Evolutionary conservation across 805 yeast genomes (phyloP), one percentile per base, ranked within the genome.

Genomic region (Starmerella floricola): DNA sequence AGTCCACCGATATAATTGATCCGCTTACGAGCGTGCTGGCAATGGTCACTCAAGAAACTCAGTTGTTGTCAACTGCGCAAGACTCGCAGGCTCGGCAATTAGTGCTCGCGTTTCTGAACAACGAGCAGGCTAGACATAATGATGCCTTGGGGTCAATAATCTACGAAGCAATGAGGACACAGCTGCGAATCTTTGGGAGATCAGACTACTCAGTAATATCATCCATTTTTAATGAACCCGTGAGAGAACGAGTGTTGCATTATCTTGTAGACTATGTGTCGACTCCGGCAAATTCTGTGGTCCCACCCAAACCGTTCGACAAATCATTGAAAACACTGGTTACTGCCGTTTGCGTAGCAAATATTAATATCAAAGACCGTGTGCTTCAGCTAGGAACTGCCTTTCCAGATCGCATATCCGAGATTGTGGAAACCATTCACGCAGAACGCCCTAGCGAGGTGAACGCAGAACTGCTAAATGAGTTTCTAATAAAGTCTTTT

Each of bases 41-140:
- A 4, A 15, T 23, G 5, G 19, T 48, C 2, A 6, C 44, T 4
- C 6, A 8, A 4, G 8, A 43, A 1, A 6, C 19, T 4, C 38
- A 31, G 3, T 24, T 44, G 15, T 23, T 46, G 21, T 20, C 30
- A 2, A 33, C 29, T 23, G 36, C 44, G 3, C n/a, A 39, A 3
- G 49, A 47, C 16, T 2, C 29, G 6, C 52, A 50, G 19, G 38
- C 45, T 1, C 15, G 40, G 18, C 36, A 38, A 27, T 41, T 50
- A 16, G 30, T 47, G 2, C 24, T 40, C 19, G 45, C 46, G 2
- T 49, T 41, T 29, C 31, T 46, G n/a, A 28, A 16, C 3, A 30
- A 21, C 34, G 24, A 6, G n/a, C n/a, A n/a, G n/a, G n/a, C n/a
- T n/a, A n/a, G n/a, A n/a, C n/a, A n/a, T n/a, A n/a, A n/a, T n/a